Conservation (phyloP, 2,329 filamentous ascomycete species). For the Emmonsia crescens region DNA sequence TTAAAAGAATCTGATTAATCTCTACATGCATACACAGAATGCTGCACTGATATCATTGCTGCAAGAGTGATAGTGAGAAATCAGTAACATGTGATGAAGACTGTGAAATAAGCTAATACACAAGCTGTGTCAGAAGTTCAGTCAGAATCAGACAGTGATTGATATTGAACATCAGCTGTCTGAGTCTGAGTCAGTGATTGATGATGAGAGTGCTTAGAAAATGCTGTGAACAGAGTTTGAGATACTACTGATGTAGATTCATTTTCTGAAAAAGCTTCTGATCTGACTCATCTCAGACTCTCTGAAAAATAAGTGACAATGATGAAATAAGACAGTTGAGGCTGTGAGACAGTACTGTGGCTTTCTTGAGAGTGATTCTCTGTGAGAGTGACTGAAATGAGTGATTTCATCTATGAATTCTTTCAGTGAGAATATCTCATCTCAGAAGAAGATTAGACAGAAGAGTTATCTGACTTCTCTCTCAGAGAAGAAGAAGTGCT, state of each 20-base stretch:
- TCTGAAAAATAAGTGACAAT: conserved; percentile 15
- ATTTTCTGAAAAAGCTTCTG: conserved; percentile 17
- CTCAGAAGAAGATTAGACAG: too few relatives aligned
- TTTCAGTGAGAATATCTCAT: too few relatives aligned
- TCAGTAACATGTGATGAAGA: conserved; percentile 10
- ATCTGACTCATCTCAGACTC: conserved; percentile 17
- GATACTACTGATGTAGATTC: conserved; percentile 15
- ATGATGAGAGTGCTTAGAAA: conserved; percentile 7
- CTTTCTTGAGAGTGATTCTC: too few relatives aligned
- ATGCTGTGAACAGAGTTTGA: conserved; percentile 10
- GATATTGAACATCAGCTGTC: conserved; percentile 15
- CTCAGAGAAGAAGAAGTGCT: too few relatives aligned
- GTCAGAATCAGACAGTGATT: conserved; percentile 13
- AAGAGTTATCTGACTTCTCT: too few relatives aligned
- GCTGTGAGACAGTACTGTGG: too few relatives aligned
- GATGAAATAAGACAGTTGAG: conserved; percentile 13
- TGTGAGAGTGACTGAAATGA: too few relatives aligned
- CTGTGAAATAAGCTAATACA: conserved; percentile 9
- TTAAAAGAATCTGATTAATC: conserved; percentile 7
- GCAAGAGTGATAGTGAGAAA: conserved; percentile 8
- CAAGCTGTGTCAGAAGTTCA: conserved; percentile 10
- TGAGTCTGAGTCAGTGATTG: conserved; percentile 6
- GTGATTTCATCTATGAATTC: too few relatives aligned
- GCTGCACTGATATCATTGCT: conserved; percentile 6
- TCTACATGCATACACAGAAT: too few relatives aligned